Conservation (phyloP, 768 basidiomycete genomes). For the Neoboletus subvelutipes region DNA sequence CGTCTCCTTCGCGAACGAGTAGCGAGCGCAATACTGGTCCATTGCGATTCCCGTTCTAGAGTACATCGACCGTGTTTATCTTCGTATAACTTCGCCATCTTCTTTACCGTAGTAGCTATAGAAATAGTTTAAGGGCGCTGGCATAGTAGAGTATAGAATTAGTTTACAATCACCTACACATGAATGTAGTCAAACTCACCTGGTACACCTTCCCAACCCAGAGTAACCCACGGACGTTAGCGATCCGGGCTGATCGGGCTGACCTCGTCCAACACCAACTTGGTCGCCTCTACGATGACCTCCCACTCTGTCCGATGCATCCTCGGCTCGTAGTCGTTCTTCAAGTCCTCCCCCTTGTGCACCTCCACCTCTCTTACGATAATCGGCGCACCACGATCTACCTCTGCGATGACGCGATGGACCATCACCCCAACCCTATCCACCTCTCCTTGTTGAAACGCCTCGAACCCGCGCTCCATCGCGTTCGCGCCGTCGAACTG, state of each 20-base stretch:
- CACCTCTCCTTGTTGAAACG: slow-evolving; percentile 82
- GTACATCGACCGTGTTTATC: slow-evolving; percentile 9
- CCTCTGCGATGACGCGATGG: slow-evolving; percentile 88
- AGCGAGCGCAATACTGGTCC: slow-evolving; percentile 13
- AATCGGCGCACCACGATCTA: slow-evolving; percentile 89
- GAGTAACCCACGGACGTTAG: not conserved
- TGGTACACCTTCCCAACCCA: not conserved
- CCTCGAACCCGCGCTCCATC: slow-evolving; percentile 85
- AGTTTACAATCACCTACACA: slow-evolving; percentile 12
- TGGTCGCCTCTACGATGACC: slow-evolving; percentile 85
- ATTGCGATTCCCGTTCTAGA: slow-evolving; percentile 31
- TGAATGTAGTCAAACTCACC: slow-evolving; percentile 12
- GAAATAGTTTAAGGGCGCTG: slow-evolving; percentile 19
- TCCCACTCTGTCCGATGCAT: slow-evolving; percentile 86
- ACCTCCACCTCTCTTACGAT: slow-evolving; percentile 79
- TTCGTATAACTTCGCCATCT: not conserved
- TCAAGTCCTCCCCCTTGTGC: slow-evolving; percentile 69
- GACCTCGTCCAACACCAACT: slow-evolving; percentile 60
- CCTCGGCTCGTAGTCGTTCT: slow-evolving; percentile 60
- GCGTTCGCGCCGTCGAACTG: slow-evolving; percentile 96
- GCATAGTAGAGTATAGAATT: slow-evolving; percentile 13
- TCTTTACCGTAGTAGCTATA: slow-evolving; percentile 8
- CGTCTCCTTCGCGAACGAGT: slow-evolving; percentile 14
- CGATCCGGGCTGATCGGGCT: slow-evolving; percentile 21
- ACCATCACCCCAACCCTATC: slow-evolving; percentile 85